These are phyloP conservation scores for Bruguiera gymnorhiza DNA, from an alignment of 345 rosid genomes.

Conservation along the genomic window DNA sequence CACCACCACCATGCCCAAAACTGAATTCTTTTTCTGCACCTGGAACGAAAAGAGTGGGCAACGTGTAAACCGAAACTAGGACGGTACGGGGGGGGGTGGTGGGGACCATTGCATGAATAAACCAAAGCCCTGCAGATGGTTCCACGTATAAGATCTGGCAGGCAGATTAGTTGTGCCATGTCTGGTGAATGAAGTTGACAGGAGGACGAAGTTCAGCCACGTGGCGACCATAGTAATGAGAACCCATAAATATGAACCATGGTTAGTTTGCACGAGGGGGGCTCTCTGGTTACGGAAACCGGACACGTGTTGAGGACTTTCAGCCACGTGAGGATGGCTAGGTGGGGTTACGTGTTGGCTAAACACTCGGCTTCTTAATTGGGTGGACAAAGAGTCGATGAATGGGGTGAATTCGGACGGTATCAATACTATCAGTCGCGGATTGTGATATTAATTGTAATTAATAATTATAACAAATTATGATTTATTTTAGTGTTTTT, in stretches of 20 bases:
- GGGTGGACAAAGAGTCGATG: too few species aligned
- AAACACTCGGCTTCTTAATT: not conserved
- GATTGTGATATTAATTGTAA: too few species aligned
- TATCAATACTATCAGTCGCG: too few species aligned
- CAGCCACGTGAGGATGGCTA: not conserved
- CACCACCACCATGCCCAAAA: not conserved
- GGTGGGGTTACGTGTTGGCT: not conserved
- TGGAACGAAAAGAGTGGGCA: constrained; percentile 16
- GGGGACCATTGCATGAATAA: not conserved
- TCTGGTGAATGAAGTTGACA: constrained; percentile 26
- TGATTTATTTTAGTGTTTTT: too few species aligned
- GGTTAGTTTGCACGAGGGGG: not conserved
- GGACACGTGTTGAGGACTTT: not conserved
- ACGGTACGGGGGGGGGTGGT: constrained; percentile 7
- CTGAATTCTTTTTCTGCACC: constrained; percentile 7
- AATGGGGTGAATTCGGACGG: too few species aligned
- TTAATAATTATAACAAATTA: too few species aligned
- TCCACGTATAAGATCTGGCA: constrained; percentile 28
- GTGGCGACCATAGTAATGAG: constrained; percentile 3
- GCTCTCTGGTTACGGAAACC: too few species aligned
- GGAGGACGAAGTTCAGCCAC: constrained; percentile 8
- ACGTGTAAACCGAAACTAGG: constrained; percentile 2
- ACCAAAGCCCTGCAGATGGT: not conserved
- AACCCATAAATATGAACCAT: not conserved
- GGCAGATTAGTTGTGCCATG: constrained; percentile 17